Evolutionary conservation across 2,329 filamentous ascomycete species (phyloP).

Genomic region (Clonostachys byssicola): DNA sequence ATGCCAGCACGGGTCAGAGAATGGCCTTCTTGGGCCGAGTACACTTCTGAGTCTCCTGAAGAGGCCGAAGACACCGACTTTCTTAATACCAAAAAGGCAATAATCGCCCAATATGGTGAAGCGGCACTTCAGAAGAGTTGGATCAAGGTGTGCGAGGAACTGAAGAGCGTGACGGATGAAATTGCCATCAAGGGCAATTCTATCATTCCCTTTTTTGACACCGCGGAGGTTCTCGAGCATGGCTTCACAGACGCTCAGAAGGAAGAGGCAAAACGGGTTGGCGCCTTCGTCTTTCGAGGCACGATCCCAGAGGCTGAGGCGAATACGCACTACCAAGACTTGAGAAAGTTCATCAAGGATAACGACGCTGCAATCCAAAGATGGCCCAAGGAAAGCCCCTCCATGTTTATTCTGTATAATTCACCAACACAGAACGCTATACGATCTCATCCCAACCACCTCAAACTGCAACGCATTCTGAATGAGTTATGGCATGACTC

Average conservation of each 20-base stretch:
- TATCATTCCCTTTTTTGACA: conserved; percentile 22
- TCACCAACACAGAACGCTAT: conserved; percentile 29
- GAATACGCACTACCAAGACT: conserved; percentile 15
- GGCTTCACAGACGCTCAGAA: conserved; percentile 11
- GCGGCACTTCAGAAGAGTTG: conserved; percentile 26
- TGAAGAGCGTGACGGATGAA: conserved; percentile 26
- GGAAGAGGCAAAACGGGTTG: conserved; percentile 16
- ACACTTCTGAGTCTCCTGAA: conserved; percentile 3
- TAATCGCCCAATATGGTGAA: conserved; percentile 27
- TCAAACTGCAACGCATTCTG: conserved; percentile 24
- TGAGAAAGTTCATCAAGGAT: conserved; percentile 23
- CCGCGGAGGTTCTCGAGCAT: conserved; percentile 14
- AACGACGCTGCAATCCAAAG: conserved; percentile 21
- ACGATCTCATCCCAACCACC: conserved; percentile 28
- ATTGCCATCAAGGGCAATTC: conserved; percentile 22
- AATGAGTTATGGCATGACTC: conserved; percentile 32
- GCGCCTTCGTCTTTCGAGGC: conserved; percentile 12
- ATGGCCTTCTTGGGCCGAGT: conserved; percentile 17
- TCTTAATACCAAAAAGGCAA: conserved; percentile 20
- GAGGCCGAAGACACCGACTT: conserved; percentile 14
- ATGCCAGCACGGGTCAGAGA: conserved; percentile 10
- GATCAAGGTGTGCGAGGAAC: conserved; percentile 27
- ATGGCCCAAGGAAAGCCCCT: conserved; percentile 28
- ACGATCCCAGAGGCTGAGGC: conserved; percentile 13
- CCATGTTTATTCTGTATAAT: conserved; percentile 30